Evolutionary conservation across 345 rosid species (phyloP).

Genomic region (Dipteronia sinensis): DNA sequence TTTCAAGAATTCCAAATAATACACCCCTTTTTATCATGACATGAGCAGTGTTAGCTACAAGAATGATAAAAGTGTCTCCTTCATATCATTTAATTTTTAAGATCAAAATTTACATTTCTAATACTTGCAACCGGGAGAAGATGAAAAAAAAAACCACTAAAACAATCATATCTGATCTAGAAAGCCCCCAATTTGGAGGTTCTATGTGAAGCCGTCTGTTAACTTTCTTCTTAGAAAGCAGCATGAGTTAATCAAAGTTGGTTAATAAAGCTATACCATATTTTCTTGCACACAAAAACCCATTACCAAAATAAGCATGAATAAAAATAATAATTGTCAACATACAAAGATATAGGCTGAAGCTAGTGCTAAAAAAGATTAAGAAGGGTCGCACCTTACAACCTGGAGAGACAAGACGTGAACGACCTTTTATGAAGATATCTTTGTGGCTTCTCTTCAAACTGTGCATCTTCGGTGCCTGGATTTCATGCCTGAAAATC

Average conservation of each 20-base stretch:
- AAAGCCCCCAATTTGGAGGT: background rate
- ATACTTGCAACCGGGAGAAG: slow-evolving; percentile 3
- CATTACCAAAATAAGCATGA: background rate
- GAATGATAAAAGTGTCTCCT: background rate
- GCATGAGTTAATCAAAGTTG: background rate
- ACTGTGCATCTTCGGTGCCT: background rate
- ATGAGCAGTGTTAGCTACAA: background rate
- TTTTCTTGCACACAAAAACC: background rate
- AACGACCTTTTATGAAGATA: background rate
- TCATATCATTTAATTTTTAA: background rate
- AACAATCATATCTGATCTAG: background rate
- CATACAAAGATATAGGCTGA: too few species aligned
- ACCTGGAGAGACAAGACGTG: background rate
- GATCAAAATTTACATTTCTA: background rate
- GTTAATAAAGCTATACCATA: background rate
- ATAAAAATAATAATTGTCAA: background rate
- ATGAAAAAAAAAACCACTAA: background rate
- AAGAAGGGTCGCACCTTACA: slow-evolving; percentile 1
- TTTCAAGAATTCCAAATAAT: slow-evolving; percentile 1
- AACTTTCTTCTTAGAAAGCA: background rate
- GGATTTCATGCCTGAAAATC: slow-evolving; percentile 6
- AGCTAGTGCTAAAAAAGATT: too few species aligned
- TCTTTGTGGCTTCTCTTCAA: background rate
- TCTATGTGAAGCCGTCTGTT: background rate
- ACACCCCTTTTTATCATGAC: background rate